Evolutionary conservation across 805 yeast species (phyloP).

Genomic region (Isabelozyma gotoi): DNA sequence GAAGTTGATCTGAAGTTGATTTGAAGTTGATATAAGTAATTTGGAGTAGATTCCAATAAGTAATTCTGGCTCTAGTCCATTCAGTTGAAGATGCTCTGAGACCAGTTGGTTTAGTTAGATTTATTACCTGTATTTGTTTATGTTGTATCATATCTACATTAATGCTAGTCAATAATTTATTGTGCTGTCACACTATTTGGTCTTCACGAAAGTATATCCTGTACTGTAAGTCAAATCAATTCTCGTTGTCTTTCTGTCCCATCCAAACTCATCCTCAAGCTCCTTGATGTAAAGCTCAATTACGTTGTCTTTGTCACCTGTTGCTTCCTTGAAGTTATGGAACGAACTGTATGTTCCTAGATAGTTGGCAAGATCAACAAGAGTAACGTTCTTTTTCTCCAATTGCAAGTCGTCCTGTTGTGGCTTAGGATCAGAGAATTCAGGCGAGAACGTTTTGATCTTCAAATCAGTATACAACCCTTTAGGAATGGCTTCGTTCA

Average conservation of each 20-base stretch:
- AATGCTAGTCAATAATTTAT: too few relatives aligned
- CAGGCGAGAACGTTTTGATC: slow-evolving; percentile 20
- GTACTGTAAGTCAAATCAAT: slow-evolving; percentile 50
- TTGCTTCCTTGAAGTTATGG: slow-evolving; percentile 51
- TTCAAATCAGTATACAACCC: slow-evolving; percentile 39
- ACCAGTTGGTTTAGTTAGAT: too few relatives aligned
- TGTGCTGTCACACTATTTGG: too few relatives aligned
- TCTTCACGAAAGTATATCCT: slow-evolving; percentile 49
- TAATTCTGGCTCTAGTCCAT: too few relatives aligned
- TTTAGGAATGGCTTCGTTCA: slow-evolving; percentile 42
- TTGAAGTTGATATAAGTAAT: too few relatives aligned
- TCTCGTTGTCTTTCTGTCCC: slow-evolving; percentile 42
- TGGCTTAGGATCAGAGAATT: not conserved
- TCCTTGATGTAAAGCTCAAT: slow-evolving; percentile 34
- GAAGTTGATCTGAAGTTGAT: too few relatives aligned
- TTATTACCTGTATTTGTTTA: too few relatives aligned
- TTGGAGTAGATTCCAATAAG: too few relatives aligned
- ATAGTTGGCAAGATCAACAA: slow-evolving; percentile 52
- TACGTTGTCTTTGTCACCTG: slow-evolving; percentile 31
- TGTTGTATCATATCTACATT: too few relatives aligned
- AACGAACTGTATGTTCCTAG: slow-evolving; percentile 70
- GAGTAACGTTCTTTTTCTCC: slow-evolving; percentile 37
- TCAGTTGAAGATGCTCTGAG: too few relatives aligned
- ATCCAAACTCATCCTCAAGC: slow-evolving; percentile 42
- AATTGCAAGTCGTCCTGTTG: slow-evolving; percentile 23